Evolutionary conservation across 495 filamentous ascomycete genomes (phyloP).

Genomic region (Penicillium arizonense): DNA sequence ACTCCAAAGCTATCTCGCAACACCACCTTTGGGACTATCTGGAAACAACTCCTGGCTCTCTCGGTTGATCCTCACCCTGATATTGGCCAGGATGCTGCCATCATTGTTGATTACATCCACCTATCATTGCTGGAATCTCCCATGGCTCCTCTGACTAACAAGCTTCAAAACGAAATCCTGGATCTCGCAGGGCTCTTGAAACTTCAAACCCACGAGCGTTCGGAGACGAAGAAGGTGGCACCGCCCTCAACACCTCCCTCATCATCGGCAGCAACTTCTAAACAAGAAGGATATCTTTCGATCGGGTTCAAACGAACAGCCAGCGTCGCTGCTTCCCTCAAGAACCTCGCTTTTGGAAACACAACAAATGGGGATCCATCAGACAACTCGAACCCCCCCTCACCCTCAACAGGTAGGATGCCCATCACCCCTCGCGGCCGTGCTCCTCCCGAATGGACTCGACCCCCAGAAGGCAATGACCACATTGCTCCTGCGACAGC

Average conservation of each 20-base stretch:
- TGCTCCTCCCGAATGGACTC: slow-evolving; percentile 67
- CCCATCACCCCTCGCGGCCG: slow-evolving; percentile 54
- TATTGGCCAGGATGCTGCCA: slow-evolving; percentile 76
- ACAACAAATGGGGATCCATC: slow-evolving; percentile 27
- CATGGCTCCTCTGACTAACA: slow-evolving; percentile 65
- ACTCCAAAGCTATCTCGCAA: slow-evolving; percentile 64
- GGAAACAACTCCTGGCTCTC: slow-evolving; percentile 88
- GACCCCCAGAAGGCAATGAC: slow-evolving; percentile 79
- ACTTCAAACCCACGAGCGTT: slow-evolving; percentile 39
- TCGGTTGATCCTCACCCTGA: slow-evolving; percentile 95
- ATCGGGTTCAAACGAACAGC: slow-evolving; percentile 64
- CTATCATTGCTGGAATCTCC: slow-evolving; percentile 72
- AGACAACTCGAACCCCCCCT: slow-evolving; percentile 25
- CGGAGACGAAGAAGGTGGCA: slow-evolving; percentile 38
- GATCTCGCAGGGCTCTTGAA: slow-evolving; percentile 50
- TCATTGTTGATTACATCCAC: slow-evolving; percentile 83
- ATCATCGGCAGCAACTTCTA: slow-evolving; percentile 35
- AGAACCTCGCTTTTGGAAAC: slow-evolving; percentile 62
- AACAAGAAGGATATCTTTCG: slow-evolving; percentile 64
- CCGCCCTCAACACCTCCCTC: slow-evolving; percentile 54
- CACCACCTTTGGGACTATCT: slow-evolving; percentile 86
- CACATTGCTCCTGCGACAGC: slow-evolving; percentile 61
- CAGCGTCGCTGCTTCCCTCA: slow-evolving; percentile 71
- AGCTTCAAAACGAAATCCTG: slow-evolving; percentile 74
- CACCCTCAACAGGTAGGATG: slow-evolving; percentile 37